Percentiles rank a stretch among this genome's conserved stretches.
These are phyloP conservation scores for Daedaleopsis nitida DNA, from an alignment of 768 basidiomycete species.

Conservation along the genomic window DNA sequence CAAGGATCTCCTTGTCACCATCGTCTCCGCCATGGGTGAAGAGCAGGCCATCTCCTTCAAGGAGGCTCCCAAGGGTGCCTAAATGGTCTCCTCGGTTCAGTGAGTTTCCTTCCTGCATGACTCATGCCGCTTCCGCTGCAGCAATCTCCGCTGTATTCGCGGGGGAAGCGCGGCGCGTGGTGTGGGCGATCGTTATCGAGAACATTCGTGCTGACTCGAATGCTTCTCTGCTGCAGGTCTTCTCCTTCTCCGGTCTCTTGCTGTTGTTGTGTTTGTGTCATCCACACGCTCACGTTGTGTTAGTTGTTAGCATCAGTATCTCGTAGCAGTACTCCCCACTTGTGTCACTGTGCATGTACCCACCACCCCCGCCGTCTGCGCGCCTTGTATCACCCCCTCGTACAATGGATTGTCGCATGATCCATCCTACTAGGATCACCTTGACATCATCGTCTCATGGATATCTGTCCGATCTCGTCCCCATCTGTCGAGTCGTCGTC, in stretches of 20 bases:
- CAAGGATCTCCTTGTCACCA: slow-evolving; percentile 86
- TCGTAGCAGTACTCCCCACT: slow-evolving; percentile 25
- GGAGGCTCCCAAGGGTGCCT: slow-evolving; percentile 76
- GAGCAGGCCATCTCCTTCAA: slow-evolving; percentile 90
- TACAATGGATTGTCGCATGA: slow-evolving; percentile 23
- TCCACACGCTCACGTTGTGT: slow-evolving; percentile 22
- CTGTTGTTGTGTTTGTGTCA: slow-evolving; percentile 22
- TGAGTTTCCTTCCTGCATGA: slow-evolving; percentile 2
- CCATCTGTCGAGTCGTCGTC: too few relatives aligned
- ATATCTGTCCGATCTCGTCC: neutral
- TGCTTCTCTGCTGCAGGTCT: slow-evolving; percentile 2
- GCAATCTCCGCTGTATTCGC: neutral
- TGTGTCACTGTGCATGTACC: slow-evolving; percentile 26
- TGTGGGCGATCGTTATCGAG: neutral
- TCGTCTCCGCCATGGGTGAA: slow-evolving; percentile 89
- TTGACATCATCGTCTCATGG: neutral
- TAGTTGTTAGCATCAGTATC: slow-evolving; percentile 22
- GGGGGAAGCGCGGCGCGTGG: neutral
- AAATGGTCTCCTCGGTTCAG: slow-evolving; percentile 7
- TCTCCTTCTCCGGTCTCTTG: slow-evolving; percentile 21
- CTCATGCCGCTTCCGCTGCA: neutral
- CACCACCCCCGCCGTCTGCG: slow-evolving; percentile 16
- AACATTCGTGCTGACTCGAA: neutral
- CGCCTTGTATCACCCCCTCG: slow-evolving; percentile 17
- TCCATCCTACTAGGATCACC: slow-evolving; percentile 16